Conservation (phyloP, 2,329 filamentous ascomycete species). For the Phialophora expanda region DNA sequence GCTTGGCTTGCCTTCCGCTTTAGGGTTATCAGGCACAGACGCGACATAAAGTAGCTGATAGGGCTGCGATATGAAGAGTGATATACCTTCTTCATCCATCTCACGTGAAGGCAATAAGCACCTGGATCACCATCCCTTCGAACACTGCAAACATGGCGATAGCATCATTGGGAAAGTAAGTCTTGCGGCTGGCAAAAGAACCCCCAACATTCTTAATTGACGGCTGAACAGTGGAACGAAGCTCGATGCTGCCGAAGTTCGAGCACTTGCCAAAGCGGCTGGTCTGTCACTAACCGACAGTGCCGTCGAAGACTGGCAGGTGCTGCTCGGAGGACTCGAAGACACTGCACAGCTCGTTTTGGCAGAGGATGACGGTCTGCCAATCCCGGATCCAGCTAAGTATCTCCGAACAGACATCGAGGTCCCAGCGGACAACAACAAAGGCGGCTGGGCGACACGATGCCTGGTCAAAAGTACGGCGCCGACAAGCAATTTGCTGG, state of each 20-base stretch:
- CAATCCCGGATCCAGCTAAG: not conserved
- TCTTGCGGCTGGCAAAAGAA: not conserved
- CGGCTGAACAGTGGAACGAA: conserved; percentile 1
- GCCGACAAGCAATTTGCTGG: conserved; percentile 7
- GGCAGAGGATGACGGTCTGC: conserved; percentile 10
- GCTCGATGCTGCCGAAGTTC: conserved; percentile 7
- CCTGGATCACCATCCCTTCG: not conserved
- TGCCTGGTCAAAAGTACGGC: conserved; percentile 8
- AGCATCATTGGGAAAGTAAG: not conserved
- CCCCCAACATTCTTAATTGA: not conserved
- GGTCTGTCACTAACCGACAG: conserved; percentile 12
- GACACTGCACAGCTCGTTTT: conserved; percentile 13
- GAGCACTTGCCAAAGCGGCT: conserved; percentile 2
- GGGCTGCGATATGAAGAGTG: not conserved
- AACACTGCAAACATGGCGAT: not conserved
- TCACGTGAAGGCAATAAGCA: not conserved
- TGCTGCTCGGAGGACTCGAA: conserved; percentile 9
- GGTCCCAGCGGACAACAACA: conserved; percentile 10
- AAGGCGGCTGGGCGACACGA: conserved; percentile 17
- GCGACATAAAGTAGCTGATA: not conserved
- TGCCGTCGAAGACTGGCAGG: conserved; percentile 14
- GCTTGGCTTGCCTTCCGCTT: not conserved
- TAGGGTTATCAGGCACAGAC: not conserved
- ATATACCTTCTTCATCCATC: not conserved
- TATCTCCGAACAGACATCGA: conserved; percentile 14